Conservation (phyloP, 306 rosid genomes). For the Biancaea sappan region DNA sequence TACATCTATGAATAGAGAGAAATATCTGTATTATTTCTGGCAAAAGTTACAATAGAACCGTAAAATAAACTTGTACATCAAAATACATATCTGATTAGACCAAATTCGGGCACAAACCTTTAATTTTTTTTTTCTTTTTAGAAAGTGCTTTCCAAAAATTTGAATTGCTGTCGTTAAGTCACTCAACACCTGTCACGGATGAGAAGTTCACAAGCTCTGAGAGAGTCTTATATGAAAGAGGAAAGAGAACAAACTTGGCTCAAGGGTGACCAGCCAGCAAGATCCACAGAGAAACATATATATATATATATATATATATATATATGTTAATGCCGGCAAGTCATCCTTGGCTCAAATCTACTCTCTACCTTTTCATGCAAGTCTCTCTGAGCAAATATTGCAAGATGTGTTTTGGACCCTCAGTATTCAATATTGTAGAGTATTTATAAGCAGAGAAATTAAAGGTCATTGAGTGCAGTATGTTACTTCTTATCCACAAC, state of each 20-base stretch:
- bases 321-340: conserved; percentile 18
- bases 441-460: not conserved
- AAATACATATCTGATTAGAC: too few species aligned
- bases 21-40: too few species aligned
- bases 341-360: conserved; percentile 35
- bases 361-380: conserved; percentile 4
- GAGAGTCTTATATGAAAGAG: not conserved
- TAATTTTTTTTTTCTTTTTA: too few species aligned
- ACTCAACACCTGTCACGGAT: too few species aligned
- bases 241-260: conserved; percentile 4
- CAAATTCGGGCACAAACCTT: too few species aligned
- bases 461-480: not conserved
- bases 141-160: too few species aligned
- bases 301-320: not conserved
- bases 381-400: not conserved
- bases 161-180: too few species aligned
- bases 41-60: too few species aligned
- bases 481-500: conserved; percentile 18
- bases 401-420: not conserved
- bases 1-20: too few species aligned
- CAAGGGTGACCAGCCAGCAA: not conserved
- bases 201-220: too few species aligned
- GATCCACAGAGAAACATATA: not conserved
- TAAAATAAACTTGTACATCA: too few species aligned
- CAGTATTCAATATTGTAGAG: not conserved